phyloP scores from a whole-genome alignment of 139 green algal genomes.

The Chlorella sp. region DNA sequence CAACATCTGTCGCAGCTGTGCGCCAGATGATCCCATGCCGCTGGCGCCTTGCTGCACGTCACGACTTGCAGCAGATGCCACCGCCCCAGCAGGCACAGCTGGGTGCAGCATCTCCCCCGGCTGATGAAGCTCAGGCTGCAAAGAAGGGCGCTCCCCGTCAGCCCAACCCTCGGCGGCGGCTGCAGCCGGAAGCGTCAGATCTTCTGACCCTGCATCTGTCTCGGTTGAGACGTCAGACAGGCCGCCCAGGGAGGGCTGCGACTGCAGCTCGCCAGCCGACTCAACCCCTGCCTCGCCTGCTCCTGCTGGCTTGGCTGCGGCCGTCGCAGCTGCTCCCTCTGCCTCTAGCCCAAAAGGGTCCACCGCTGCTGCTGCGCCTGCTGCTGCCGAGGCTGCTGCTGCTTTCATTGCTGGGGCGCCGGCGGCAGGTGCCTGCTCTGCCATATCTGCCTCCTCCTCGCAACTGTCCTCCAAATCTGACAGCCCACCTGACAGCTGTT shows the following conservation, averaged over 20 bases:
- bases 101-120: too few species aligned
- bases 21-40: too few species aligned
- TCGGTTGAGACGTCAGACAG: slow-evolving; percentile 29
- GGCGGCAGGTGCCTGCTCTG: not conserved
- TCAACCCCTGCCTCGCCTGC: too few species aligned
- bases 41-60: too few species aligned
- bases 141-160: too few species aligned
- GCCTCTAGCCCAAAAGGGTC: too few species aligned
- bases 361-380: not conserved
- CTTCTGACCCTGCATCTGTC: not conserved
- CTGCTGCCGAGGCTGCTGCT: not conserved
- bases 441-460: not conserved
- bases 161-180: not conserved
- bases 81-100: too few species aligned
- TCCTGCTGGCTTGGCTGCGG: not conserved
- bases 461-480: not conserved
- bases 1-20: not conserved
- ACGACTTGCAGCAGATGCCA: too few species aligned
- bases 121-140: too few species aligned
- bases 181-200: not conserved
- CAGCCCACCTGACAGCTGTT: slow-evolving; percentile 1
- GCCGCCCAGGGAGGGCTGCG: not conserved
- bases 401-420: not conserved
- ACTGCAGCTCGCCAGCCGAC: too few species aligned
- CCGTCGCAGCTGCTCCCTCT: not conserved